A percentile compares a stretch with the other conserved stretches of the same genome.
These are phyloP conservation scores for Rhodotorula sp. DNA, from an alignment of 1,284 basidiomycete genomes.

Conservation along the genomic window DNA sequence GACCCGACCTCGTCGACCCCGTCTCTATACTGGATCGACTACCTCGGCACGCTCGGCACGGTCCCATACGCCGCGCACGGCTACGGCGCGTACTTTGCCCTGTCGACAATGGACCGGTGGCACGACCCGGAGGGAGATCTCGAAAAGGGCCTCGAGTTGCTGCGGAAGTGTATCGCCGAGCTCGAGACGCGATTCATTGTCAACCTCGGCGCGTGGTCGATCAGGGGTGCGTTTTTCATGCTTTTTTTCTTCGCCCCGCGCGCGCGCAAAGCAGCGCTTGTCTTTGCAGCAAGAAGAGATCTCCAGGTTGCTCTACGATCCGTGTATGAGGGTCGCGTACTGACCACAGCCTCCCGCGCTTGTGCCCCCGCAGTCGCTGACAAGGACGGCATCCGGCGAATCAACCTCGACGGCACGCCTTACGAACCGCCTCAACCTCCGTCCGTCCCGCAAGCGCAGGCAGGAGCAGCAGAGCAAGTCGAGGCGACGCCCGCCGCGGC, in stretches of 20 bases:
- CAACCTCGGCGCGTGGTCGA: constrained; percentile 45
- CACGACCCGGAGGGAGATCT: constrained; percentile 77
- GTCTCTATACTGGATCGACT: constrained; percentile 93
- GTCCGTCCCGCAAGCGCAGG: background rate
- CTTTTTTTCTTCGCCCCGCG: background rate
- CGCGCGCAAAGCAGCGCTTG: background rate
- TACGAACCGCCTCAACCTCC: constrained; percentile 10
- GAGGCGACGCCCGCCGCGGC: background rate
- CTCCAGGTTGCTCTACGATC: background rate
- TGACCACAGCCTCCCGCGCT: background rate
- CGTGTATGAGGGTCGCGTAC: background rate
- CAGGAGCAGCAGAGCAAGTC: constrained; percentile 1
- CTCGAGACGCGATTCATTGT: constrained; percentile 81
- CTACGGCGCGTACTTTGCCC: constrained; percentile 86
- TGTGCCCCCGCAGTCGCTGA: constrained; percentile 30
- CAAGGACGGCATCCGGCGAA: constrained; percentile 36
- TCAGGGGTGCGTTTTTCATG: constrained; percentile 18
- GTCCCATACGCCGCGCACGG: constrained; percentile 96
- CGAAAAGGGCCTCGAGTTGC: constrained; percentile 78
- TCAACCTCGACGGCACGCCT: constrained; percentile 31
- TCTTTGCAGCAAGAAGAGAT: background rate
- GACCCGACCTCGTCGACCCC: constrained; percentile 64
- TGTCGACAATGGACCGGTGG: constrained; percentile 87
- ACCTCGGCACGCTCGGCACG: constrained; percentile 81
- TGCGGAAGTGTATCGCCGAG: constrained; percentile 84